A percentile compares a stretch with the other conserved stretches of the same genome.
Evolutionary conservation across 306 rosid species (phyloP).

Genomic region (Dalbergia cultrata): DNA sequence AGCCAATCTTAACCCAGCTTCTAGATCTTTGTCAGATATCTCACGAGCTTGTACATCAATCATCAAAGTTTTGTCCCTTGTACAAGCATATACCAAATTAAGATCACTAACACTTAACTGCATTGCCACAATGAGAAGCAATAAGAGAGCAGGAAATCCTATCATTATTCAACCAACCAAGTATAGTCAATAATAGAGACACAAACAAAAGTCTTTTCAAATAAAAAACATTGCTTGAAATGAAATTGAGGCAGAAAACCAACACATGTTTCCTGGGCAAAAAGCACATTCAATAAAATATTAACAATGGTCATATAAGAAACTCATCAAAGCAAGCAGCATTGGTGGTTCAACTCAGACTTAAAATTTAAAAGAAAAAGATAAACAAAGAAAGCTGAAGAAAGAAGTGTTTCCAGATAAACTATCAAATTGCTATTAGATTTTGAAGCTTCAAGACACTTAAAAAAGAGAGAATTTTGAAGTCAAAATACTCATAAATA

Average conservation of each 20-base stretch:
- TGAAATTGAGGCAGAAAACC: conserved; percentile 10
- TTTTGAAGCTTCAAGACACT: background rate
- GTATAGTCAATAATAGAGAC: background rate
- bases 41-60: conserved; percentile 97
- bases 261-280: conserved; percentile 3
- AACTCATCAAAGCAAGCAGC: background rate
- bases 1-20: conserved; percentile 90
- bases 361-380: conserved; percentile 3
- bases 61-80: conserved; percentile 95
- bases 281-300: conserved; percentile 32
- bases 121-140: conserved; percentile 47
- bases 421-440: conserved; percentile 7
- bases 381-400: background rate
- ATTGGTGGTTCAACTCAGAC: conserved; percentile 14
- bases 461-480: background rate
- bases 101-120: conserved; percentile 94
- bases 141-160: conserved; percentile 37
- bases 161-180: conserved; percentile 35
- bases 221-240: conserved; percentile 4
- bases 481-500: background rate
- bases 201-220: conserved; percentile 14
- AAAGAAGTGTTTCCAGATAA: conserved; percentile 1
- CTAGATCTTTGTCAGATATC: conserved; percentile 89
- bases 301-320: background rate
- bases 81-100: conserved; percentile 93